These are phyloP conservation scores for Fusarium kyushuense DNA, from an alignment of 2,329 filamentous ascomycete species.

Conservation along the genomic window DNA sequence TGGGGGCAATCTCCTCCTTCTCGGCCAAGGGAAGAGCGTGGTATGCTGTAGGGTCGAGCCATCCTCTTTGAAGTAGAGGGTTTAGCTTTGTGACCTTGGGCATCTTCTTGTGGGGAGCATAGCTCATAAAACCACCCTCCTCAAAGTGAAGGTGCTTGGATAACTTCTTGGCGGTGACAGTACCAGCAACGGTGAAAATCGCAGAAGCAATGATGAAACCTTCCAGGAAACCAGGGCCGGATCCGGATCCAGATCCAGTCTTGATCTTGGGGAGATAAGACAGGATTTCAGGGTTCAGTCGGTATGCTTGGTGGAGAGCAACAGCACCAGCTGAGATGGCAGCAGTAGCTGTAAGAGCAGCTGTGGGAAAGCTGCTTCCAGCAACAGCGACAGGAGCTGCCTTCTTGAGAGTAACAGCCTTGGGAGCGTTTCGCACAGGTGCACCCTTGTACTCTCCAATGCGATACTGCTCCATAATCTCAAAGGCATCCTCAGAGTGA, in stretches of 20 bases:
- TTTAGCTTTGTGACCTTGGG: slow-evolving; percentile 52
- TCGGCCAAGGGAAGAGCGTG: slow-evolving; percentile 59
- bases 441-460: slow-evolving; percentile 55
- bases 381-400: slow-evolving; percentile 28
- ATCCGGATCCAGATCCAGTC: slow-evolving; percentile 19
- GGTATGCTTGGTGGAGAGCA: slow-evolving; percentile 28
- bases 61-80: slow-evolving; percentile 53
- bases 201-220: slow-evolving; percentile 34
- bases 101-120: slow-evolving; percentile 53
- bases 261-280: slow-evolving; percentile 24
- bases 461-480: slow-evolving; percentile 55
- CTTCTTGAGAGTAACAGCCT: slow-evolving; percentile 32
- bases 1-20: slow-evolving; percentile 57
- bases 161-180: slow-evolving; percentile 48
- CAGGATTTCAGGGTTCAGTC: slow-evolving; percentile 23
- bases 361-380: not conserved
- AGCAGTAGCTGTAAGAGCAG: slow-evolving; percentile 20
- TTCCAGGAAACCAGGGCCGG: slow-evolving; percentile 28
- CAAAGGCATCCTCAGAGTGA: slow-evolving; percentile 74
- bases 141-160: slow-evolving; percentile 50
- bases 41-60: slow-evolving; percentile 63
- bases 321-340: slow-evolving; percentile 25
- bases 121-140: slow-evolving; percentile 43
- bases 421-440: slow-evolving; percentile 18
- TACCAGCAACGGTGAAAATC: slow-evolving; percentile 46